Evolutionary conservation across 2,329 filamentous ascomycete genomes (phyloP), one percentile per base, ranked within the genome.

Genomic region (Penicillium sp.): DNA sequence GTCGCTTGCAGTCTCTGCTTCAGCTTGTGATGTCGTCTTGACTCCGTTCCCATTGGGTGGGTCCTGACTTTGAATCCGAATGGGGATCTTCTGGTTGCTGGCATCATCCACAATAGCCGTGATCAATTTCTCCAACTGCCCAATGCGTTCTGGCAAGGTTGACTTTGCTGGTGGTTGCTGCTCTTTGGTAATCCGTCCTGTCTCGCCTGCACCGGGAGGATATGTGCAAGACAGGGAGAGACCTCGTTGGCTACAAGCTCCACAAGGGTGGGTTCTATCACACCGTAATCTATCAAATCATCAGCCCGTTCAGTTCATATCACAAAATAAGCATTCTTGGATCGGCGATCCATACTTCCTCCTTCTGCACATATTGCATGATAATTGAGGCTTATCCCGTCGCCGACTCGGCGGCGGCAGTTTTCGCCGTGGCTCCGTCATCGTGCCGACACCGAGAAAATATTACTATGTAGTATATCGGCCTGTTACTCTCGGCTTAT

Each of bases 91-190:
- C 74, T 27, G 78, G 78, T 54, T 77, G 75, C 72, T 13, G 76
- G 72, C 53, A 80, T 80, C 70, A 78, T 83, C 83, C 80, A 84
- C 84, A 56, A 85, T 67, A 16, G 80, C 81, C 42, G 84, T 72
- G 53, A 85, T 81, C 58, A 85, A 72, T 58, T 79, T 80, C 71
- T 85, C 82, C 47, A 85, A 74, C 54, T 82, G 77, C 67, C 83
- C 80, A 68, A 84, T 84, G 60, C 82, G 80, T 65, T 83, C 82
- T 72, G 83, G 81, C 80, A 84, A 83, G 60, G 82, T 80, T 69
- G 82, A 80, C 42, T 79, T 80, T 19, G n/a, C 4, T 29, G 29
- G 8, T 13, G 29, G 27, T 13, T 25, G 33, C 13, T 49, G 42
- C 3, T 50, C 42, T 43, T 46, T 53, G 27, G 29, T 35, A 21